These are phyloP conservation scores for Cairneyella variabilis DNA, from an alignment of 495 filamentous ascomycete genomes.

Conservation along the genomic window DNA sequence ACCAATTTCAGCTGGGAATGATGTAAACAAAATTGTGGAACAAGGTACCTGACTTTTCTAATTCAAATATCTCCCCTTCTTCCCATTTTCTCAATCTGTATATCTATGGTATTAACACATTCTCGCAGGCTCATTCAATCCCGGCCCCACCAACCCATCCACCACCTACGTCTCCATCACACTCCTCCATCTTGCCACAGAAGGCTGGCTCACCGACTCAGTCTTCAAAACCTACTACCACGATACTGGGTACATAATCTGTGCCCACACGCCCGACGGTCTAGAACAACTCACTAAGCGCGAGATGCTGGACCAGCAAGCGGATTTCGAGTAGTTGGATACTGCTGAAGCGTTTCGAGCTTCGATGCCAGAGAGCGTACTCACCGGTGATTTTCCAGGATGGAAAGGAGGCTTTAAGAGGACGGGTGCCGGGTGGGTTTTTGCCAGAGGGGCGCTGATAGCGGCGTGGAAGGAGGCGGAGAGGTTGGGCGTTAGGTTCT, in stretches of 20 bases:
- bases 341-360: conserved; percentile 41
- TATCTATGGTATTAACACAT: no score
- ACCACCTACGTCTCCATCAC: conserved; percentile 33
- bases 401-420: conserved; percentile 48
- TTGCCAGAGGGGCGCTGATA: conserved; percentile 42
- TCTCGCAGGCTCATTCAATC: conserved; percentile 15
- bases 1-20: conserved; percentile 47
- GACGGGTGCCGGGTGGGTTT: conserved; percentile 46
- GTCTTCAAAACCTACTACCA: conserved; percentile 48
- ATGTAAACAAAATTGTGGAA: conserved; percentile 56
- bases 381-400: conserved; percentile 44
- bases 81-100: neutral
- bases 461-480: conserved; percentile 42
- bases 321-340: conserved; percentile 18
- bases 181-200: conserved; percentile 34
- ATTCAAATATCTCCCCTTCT: neutral
- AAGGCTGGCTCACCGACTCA: conserved; percentile 44
- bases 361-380: conserved; percentile 48
- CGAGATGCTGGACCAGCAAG: conserved; percentile 30
- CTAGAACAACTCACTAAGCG: conserved; percentile 35
- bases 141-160: conserved; percentile 26
- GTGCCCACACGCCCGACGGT: conserved; percentile 34
- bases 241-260: conserved; percentile 40
- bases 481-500: conserved; percentile 41
- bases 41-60: conserved; percentile 30